A percentile compares a stretch with the other conserved stretches of the same genome.
Conservation (phyloP, 148 eudicot genomes). For the Fagopyrum esculentum region DNA sequence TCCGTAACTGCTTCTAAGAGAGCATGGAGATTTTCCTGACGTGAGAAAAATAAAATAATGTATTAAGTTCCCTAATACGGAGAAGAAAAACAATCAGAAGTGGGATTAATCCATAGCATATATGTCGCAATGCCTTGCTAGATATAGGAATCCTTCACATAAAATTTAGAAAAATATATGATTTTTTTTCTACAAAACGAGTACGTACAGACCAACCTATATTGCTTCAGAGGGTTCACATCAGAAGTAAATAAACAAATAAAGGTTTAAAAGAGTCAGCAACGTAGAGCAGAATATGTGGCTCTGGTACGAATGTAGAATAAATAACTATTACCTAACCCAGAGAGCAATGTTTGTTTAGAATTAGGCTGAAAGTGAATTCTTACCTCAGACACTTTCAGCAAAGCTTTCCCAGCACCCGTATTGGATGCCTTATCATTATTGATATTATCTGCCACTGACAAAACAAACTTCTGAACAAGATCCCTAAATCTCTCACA, state of each 20-base stretch:
- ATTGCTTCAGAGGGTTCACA: conserved; percentile 6
- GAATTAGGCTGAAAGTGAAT: background rate
- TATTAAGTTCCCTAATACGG: background rate
- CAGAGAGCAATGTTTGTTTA: background rate
- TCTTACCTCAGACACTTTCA: conserved; percentile 89
- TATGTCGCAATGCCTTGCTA: background rate
- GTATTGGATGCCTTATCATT: conserved; percentile 53
- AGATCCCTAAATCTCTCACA: conserved; percentile 97
- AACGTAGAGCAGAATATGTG: background rate
- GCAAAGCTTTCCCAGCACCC: conserved; percentile 59
- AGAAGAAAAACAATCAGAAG: background rate
- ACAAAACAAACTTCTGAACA: conserved; percentile 60
- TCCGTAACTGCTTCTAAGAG: conserved; percentile 74
- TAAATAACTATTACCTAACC: background rate
- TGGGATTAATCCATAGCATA: background rate
- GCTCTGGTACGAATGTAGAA: background rate
- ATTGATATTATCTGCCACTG: conserved; percentile 44
- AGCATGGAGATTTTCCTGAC: conserved; percentile 68
- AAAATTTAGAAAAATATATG: background rate
- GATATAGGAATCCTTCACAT: background rate
- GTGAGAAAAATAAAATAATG: conserved; percentile 10
- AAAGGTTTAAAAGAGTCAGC: background rate
- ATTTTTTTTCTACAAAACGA: background rate
- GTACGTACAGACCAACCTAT: background rate
- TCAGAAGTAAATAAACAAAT: background rate